Base-by-base conservation (phyloP, 768 basidiomycete species). In the Ephemerocybe angulata region DNA sequence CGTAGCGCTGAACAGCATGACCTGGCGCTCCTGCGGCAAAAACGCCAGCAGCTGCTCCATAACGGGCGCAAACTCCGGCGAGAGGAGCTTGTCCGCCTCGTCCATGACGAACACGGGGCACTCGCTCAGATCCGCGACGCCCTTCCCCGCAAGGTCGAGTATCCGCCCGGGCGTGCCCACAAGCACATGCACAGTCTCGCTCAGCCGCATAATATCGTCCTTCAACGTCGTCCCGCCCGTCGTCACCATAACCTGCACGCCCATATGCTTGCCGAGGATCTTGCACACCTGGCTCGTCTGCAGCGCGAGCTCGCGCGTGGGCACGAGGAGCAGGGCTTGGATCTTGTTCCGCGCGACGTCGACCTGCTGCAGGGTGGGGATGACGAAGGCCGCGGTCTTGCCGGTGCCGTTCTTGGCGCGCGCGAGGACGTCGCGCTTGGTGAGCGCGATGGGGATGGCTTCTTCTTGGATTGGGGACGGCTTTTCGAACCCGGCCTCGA, bases 231-330 rank as follows among this genome's bases (percentile, higher is more conserved):
- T 98, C 19, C 96, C 96, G 53, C 96, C 96, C 0, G 97, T 99
- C 52, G 97, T 97, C 50, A 98, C 97, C 96, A 99, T 99, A 70
- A 99, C 93, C 73, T 98, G 91, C 29, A 93, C 67, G 51, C 85
- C 87, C 84, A 98, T 88, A 65, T 99, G 96, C 69, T 98, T 97
- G 50, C 94, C 94, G 55, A 98, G 85, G 27, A 80, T 92, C 76
- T 98, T 98, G 78, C 93, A 95, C 48, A 99, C 97, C 77, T 98
- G 97, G n/a, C 91, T 86, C 12, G 97, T 99, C 74, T 98, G 96
- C 44, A 99, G 81, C 7, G 96, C 97, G 33, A 99, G 85, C 76
- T 99, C 96, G 61, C 96, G 90, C n/a, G 96, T 99, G 35, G 96
- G 96, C 43, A 98, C 96, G 59, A 99, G 90, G 57, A 99, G 82